Percentiles rank a stretch among this genome's conserved stretches.
phyloP scores from a whole-genome alignment of 2,329 filamentous ascomycete genomes.

The Aspergillus intermedius region DNA sequence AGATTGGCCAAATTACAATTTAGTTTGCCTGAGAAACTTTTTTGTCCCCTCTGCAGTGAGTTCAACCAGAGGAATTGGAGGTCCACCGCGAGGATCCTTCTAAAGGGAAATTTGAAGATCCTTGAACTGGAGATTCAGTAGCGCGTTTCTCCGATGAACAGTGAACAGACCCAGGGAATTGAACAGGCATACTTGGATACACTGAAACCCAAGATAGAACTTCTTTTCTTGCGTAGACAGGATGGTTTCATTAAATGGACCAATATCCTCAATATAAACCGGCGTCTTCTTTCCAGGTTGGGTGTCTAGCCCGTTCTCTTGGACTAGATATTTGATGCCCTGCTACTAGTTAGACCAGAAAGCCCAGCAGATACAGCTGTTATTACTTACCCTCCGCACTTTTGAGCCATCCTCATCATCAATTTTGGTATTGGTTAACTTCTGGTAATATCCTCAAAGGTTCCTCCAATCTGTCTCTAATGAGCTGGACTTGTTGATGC shows the following conservation, averaged over 20 bases:
- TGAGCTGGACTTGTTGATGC: slow-evolving; percentile 10
- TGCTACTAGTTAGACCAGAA: slow-evolving; percentile 1
- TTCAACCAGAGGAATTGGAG: no score
- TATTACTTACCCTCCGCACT: neutral
- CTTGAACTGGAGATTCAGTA: no score
- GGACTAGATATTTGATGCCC: slow-evolving; percentile 8
- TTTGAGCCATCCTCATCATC: slow-evolving; percentile 1
- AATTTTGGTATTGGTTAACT: slow-evolving; percentile 7
- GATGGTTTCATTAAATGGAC: slow-evolving; percentile 11
- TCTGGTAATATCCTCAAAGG: slow-evolving; percentile 11
- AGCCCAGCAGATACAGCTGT: neutral
- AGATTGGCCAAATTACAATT: no score
- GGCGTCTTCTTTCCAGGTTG: slow-evolving; percentile 11
- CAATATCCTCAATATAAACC: slow-evolving; percentile 14
- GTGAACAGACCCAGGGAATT: slow-evolving; percentile 11
- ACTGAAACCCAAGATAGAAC: slow-evolving; percentile 11
- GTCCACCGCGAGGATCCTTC: no score
- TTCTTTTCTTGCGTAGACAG: slow-evolving; percentile 10
- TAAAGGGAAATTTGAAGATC: neutral
- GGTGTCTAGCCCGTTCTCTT: slow-evolving; percentile 9
- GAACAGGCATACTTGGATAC: slow-evolving; percentile 11
- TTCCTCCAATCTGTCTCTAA: slow-evolving; percentile 10
- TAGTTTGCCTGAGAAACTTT: no score
- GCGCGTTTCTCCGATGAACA: slow-evolving; percentile 8
- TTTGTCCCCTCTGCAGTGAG: no score